Conservation (phyloP, 495 filamentous ascomycete genomes). For the Bacidia gigantensis region DNA sequence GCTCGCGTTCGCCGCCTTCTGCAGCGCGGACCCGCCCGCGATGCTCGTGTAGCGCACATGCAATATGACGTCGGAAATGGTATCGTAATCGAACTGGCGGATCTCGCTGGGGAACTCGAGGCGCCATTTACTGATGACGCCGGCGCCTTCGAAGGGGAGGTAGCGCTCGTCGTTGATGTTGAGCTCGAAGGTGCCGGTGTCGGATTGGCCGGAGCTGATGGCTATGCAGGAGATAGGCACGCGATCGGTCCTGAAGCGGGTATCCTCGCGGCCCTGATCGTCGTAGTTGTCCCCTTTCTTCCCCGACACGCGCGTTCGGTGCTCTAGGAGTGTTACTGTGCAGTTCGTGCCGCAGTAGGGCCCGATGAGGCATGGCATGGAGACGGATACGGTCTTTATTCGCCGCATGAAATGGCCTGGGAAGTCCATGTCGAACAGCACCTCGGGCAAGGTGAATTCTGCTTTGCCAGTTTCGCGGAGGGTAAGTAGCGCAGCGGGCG, state of each 20-base stretch:
- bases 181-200: slow-evolving; percentile 23
- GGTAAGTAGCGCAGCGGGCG: slow-evolving; percentile 19
- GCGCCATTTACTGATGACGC: slow-evolving; percentile 21
- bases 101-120: slow-evolving; percentile 18
- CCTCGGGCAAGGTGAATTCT: slow-evolving; percentile 22
- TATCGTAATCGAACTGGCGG: slow-evolving; percentile 23
- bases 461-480: slow-evolving; percentile 16
- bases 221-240: slow-evolving; percentile 22
- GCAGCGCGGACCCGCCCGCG: slow-evolving; percentile 6
- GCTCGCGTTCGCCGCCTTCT: not conserved
- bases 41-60: slow-evolving; percentile 23
- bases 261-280: slow-evolving; percentile 1
- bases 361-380: slow-evolving; percentile 21
- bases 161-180: slow-evolving; percentile 21
- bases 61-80: slow-evolving; percentile 24
- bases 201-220: slow-evolving; percentile 15
- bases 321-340: slow-evolving; percentile 11
- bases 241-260: slow-evolving; percentile 12
- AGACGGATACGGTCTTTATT: slow-evolving; percentile 18
- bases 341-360: slow-evolving; percentile 21
- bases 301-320: slow-evolving; percentile 6
- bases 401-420: slow-evolving; percentile 31
- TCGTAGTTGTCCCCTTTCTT: not conserved
- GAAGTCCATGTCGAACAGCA: slow-evolving; percentile 30
- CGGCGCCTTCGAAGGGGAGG: slow-evolving; percentile 30